Evolutionary conservation across 176 grass and related monocot species (phyloP), one percentile per base, ranked within the genome.

Genomic region (Alloteropsis semialata): DNA sequence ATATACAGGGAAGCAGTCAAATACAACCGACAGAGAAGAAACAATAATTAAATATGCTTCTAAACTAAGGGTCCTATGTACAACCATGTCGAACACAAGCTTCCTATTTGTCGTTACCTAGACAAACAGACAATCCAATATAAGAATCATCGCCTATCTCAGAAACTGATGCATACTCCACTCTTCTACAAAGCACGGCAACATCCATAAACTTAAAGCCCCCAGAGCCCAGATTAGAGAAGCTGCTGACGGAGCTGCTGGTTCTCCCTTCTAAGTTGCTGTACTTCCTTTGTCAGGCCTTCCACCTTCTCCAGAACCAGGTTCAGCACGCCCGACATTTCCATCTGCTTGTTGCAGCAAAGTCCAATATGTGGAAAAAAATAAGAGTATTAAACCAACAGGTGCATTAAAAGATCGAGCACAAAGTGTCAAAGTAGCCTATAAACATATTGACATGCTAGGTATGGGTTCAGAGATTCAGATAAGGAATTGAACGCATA

Each of bases 201-300:
- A 32, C 28, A 83, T 25, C 41, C 30, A 37, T 41, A 78, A 41
- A 74, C 1, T 43, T 50, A 51, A 8, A 6, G 37, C 8, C 34
- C 42, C 62, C 21, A 84, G 77, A 71, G 13, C 8, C 60, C 58
- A 80, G 3, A 69, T 81, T 46, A 88, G 45, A 93, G 86, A 86
- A 93, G 91, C 36, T 90, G 84, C 54, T 92, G 87, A 60, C 87
- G 82, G 21, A 94, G 91, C 50, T 96, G 96, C 43, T 99, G 96
- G 87, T 92, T 98, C 62, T 98, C 96, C 87, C 81, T 91, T 84
- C 96, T 88, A 18, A 96, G 65, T 44, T 81, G 84, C 76, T 96
- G 93, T 37, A 99, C 93, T 87, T 99, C 96, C 76, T 99, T 99
- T 53, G 89, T 93, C 65, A 96, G 69, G 21, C 87, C 85, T 71